Evolutionary conservation across 2,329 filamentous ascomycete species (phyloP).

Genomic region (Curvularia sp.): DNA sequence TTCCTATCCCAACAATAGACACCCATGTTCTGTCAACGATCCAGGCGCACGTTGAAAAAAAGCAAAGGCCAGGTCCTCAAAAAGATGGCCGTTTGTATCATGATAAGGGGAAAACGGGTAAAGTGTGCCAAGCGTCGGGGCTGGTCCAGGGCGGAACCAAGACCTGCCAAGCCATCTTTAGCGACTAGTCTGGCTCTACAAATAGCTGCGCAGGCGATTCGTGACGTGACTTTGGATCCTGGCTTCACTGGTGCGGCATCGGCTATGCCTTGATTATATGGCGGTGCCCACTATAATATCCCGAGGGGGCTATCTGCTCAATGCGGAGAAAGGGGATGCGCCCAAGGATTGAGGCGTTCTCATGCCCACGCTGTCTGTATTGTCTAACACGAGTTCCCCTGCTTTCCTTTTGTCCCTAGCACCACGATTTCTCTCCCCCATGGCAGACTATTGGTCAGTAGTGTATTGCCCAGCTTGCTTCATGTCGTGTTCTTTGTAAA

Average conservation of each 20-base stretch:
- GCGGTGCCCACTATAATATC: background rate
- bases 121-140: slow-evolving; percentile 6
- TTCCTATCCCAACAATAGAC: background rate
- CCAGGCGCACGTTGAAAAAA: background rate
- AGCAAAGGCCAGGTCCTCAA: background rate
- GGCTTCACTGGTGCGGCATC: background rate
- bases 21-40: background rate
- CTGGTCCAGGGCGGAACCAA: slow-evolving; percentile 9
- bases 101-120: slow-evolving; percentile 8
- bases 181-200: slow-evolving; percentile 7
- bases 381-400: background rate
- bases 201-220: slow-evolving; percentile 9
- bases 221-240: background rate
- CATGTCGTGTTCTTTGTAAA: background rate
- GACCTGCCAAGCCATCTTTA: slow-evolving; percentile 6
- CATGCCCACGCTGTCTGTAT: background rate
- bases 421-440: background rate
- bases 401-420: background rate
- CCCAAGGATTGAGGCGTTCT: background rate
- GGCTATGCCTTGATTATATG: background rate
- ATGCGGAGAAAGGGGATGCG: background rate
- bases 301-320: background rate
- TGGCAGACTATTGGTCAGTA: background rate
- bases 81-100: background rate
- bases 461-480: background rate